Conservation (phyloP, 2,329 filamentous ascomycete species). For the Claviceps sp. region DNA sequence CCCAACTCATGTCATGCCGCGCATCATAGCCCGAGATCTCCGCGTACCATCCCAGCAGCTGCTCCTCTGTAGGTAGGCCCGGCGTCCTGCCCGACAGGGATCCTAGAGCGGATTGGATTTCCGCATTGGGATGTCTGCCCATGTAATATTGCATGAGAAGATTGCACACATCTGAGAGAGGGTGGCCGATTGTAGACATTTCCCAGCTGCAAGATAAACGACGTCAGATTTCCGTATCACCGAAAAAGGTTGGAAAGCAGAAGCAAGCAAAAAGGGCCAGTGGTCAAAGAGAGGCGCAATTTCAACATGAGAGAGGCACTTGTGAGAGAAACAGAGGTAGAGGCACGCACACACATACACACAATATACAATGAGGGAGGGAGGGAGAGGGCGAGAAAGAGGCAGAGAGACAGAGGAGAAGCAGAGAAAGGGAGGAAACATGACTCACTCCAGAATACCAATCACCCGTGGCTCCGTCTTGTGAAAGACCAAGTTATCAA, state of each 20-base stretch:
- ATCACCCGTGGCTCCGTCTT: constrained; percentile 78
- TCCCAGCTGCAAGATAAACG: constrained; percentile 52
- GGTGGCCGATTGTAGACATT: constrained; percentile 96
- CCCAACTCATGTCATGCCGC: constrained; percentile 43
- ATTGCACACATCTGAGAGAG: constrained; percentile 81
- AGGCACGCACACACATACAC: too few relatives aligned
- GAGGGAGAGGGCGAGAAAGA: background rate
- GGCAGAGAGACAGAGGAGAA: background rate
- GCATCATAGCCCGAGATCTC: constrained; percentile 57
- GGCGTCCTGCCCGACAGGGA: constrained; percentile 52
- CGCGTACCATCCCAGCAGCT: constrained; percentile 29
- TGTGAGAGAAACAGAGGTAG: too few relatives aligned
- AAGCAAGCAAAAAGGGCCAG: background rate
- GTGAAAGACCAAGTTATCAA: constrained; percentile 82
- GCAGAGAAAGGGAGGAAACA: background rate
- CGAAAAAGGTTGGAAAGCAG: background rate
- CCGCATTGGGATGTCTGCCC: constrained; percentile 14
- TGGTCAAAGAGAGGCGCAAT: too few relatives aligned
- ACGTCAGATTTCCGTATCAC: background rate
- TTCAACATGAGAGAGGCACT: too few relatives aligned
- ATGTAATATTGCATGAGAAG: constrained; percentile 36
- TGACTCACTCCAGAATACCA: constrained; percentile 68
- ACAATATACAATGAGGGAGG: background rate
- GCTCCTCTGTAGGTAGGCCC: constrained; percentile 40
- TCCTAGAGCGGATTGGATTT: constrained; percentile 21